phyloP scores from a whole-genome alignment of 1,139 yeast species.

The Saccharomycopsis crataegensis region DNA sequence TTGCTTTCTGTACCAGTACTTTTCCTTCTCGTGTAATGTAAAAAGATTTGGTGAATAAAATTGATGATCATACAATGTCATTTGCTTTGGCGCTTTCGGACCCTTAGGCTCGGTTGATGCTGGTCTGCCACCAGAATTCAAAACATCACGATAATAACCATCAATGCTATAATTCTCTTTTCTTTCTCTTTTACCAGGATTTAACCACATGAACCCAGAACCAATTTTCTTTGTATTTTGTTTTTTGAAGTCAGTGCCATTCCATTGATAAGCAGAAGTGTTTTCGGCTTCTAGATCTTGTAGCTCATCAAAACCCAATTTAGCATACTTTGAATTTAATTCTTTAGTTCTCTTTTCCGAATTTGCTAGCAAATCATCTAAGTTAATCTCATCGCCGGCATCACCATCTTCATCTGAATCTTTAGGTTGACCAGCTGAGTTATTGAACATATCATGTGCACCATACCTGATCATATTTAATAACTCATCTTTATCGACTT shows the following conservation, averaged over 20 bases:
- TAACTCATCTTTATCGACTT: conserved; percentile 52
- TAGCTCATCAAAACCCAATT: conserved; percentile 65
- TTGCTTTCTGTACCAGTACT: conserved; percentile 48
- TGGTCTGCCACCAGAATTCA: conserved; percentile 57
- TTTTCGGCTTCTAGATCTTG: conserved; percentile 57
- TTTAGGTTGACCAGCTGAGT: neutral
- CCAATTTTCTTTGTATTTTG: conserved; percentile 35
- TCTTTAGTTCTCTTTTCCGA: conserved; percentile 60
- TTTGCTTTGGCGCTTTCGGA: conserved; percentile 61
- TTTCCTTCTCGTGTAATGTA: conserved; percentile 60
- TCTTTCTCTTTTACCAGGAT: conserved; percentile 72
- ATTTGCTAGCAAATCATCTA: conserved; percentile 50
- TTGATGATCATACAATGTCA: conserved; percentile 67
- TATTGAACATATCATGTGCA: conserved; percentile 54
- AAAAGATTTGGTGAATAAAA: conserved; percentile 56
- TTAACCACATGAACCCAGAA: conserved; percentile 47
- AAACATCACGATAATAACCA: conserved; percentile 70
- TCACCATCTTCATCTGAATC: conserved; percentile 19
- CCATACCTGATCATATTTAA: conserved; percentile 78
- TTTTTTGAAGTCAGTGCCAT: conserved; percentile 72
- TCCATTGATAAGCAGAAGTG: conserved; percentile 76
- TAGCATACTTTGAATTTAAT: conserved; percentile 55
- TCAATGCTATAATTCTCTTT: conserved; percentile 75
- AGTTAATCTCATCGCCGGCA: conserved; percentile 48
- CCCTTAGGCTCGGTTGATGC: conserved; percentile 33